Percentiles rank a stretch among this genome's conserved stretches.
Conservation (phyloP, 2,329 filamentous ascomycete species). For the Cytospora piceae region DNA sequence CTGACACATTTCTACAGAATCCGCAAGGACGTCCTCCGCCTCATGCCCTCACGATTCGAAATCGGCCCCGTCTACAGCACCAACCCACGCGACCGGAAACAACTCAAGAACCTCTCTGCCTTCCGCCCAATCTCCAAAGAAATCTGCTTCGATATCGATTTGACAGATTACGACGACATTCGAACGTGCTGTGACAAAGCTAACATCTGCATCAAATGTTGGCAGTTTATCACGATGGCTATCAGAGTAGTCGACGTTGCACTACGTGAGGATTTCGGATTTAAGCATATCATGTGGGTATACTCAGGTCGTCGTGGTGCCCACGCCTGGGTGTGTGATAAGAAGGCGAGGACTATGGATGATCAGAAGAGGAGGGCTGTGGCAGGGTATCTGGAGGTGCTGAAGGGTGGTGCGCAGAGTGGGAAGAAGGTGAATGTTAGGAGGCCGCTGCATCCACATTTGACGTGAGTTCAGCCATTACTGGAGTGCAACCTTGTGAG, state of each 20-base stretch:
- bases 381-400: slow-evolving; percentile 84
- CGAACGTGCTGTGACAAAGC: slow-evolving; percentile 93
- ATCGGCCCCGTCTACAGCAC: slow-evolving; percentile 96
- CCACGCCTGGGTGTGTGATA: slow-evolving; percentile 98
- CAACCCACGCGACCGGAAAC: slow-evolving; percentile 92
- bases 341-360: slow-evolving; percentile 79
- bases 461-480: slow-evolving; percentile 58
- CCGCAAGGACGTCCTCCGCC: slow-evolving; percentile 85
- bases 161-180: slow-evolving; percentile 98
- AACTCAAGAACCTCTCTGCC: slow-evolving; percentile 74
- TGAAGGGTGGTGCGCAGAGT: slow-evolving; percentile 83
- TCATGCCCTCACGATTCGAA: slow-evolving; percentile 93
- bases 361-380: slow-evolving; percentile 85
- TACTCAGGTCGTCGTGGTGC: slow-evolving; percentile 96
- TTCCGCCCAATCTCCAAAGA: slow-evolving; percentile 92
- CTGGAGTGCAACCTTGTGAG: neutral
- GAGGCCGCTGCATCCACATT: slow-evolving; percentile 86
- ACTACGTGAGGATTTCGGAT: slow-evolving; percentile 91
- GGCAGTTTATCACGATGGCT: slow-evolving; percentile 97
- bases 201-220: slow-evolving; percentile 92
- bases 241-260: slow-evolving; percentile 91
- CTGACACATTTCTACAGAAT: slow-evolving; percentile 55
- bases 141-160: slow-evolving; percentile 97
- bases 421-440: slow-evolving; percentile 85
- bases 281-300: slow-evolving; percentile 96